Conservation (phyloP, 2,329 filamentous ascomycete genomes). For the Nemania sp. region DNA sequence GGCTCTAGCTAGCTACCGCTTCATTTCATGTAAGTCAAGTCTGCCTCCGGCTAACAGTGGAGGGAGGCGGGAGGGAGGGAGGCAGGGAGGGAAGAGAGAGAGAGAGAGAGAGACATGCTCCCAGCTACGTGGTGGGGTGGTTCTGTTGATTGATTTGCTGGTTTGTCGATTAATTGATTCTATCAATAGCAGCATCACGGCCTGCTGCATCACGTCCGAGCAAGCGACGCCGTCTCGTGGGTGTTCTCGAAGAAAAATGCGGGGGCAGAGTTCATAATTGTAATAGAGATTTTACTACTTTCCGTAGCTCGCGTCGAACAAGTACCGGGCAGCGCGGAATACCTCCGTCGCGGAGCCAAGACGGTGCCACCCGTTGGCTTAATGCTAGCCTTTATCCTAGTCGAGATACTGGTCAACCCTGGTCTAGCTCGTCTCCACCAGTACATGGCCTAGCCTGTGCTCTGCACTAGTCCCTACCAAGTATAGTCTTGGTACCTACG, state of each 20-base stretch:
- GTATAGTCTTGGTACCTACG: too few relatives aligned
- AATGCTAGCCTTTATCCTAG: conserved; percentile 1
- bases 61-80: too few relatives aligned
- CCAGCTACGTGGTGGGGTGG: neutral
- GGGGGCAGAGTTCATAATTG: conserved; percentile 3
- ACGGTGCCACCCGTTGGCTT: conserved; percentile 23
- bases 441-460: neutral
- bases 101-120: neutral
- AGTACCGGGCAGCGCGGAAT: conserved; percentile 22
- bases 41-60: neutral
- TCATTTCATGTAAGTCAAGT: neutral
- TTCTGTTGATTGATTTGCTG: neutral
- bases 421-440: neutral
- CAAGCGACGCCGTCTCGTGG: neutral
- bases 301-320: too few relatives aligned
- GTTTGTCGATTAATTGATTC: neutral
- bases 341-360: conserved; percentile 20
- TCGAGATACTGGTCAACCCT: neutral
- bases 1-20: too few relatives aligned
- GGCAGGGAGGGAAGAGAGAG: too few relatives aligned
- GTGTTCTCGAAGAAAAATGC: conserved; percentile 3
- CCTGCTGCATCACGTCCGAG: neutral
- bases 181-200: conserved; percentile 3
- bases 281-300: neutral
- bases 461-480: too few relatives aligned